Percentiles rank a stretch among this genome's conserved stretches.
phyloP scores from a whole-genome alignment of 1,284 basidiomycete genomes.

The Prillingera fragicola region DNA sequence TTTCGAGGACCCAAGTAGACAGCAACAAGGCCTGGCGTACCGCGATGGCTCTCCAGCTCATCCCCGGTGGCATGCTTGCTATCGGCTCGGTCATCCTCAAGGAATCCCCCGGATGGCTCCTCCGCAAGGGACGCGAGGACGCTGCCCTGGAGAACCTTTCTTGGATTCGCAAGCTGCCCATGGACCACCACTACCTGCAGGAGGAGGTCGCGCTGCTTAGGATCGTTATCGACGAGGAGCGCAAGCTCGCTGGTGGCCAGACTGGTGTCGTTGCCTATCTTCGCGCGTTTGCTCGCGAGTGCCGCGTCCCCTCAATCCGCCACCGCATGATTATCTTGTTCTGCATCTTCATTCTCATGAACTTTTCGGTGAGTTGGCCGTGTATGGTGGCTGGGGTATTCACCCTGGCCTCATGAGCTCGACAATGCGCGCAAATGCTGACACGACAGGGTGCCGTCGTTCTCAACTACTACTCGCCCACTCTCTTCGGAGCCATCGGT shows the following conservation, averaged over 20 bases:
- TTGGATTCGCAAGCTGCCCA: conserved; percentile 48
- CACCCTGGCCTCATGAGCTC: too few relatives aligned
- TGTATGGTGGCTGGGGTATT: too few relatives aligned
- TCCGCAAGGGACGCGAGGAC: conserved; percentile 48
- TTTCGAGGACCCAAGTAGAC: conserved; percentile 38
- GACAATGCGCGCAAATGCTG: too few relatives aligned
- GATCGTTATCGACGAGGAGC: conserved; percentile 32
- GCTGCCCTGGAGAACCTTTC: conserved; percentile 49
- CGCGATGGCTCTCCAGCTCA: conserved; percentile 54
- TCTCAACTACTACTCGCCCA: conserved; percentile 32
- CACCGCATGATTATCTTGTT: conserved; percentile 9
- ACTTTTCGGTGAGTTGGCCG: too few relatives aligned
- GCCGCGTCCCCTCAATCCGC: conserved; percentile 3
- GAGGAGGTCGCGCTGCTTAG: conserved; percentile 41
- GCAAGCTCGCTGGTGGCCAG: conserved; percentile 8
- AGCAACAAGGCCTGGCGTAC: conserved; percentile 48
- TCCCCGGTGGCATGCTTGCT: conserved; percentile 52
- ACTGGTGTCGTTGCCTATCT: conserved; percentile 8
- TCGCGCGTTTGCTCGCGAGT: background rate
- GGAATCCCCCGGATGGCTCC: conserved; percentile 55
- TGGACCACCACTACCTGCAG: conserved; percentile 41
- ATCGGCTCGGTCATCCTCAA: conserved; percentile 51
- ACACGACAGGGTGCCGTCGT: conserved; percentile 4
- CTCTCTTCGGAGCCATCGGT: conserved; percentile 35
- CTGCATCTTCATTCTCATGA: conserved; percentile 10